Conservation (phyloP, 1,284 basidiomycete genomes). For the Cryptococcus sp. region DNA sequence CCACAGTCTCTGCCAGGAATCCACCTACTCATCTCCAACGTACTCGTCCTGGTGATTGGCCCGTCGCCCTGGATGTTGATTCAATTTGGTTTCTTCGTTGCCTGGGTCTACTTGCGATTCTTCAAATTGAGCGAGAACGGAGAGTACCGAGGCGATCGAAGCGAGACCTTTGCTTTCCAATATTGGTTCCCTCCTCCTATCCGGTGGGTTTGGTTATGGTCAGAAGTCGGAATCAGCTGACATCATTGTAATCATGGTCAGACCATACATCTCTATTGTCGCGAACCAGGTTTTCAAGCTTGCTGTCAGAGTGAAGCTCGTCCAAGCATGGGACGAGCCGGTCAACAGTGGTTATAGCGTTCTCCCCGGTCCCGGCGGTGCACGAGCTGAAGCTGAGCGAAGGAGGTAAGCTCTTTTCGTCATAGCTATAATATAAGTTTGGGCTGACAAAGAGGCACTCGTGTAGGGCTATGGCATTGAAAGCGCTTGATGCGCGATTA, state of each 20-base stretch:
- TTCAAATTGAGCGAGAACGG: constrained; percentile 77
- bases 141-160: constrained; percentile 73
- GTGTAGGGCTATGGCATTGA: constrained; percentile 81
- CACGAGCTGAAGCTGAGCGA: constrained; percentile 90
- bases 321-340: constrained; percentile 74
- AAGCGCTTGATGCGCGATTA: constrained; percentile 90
- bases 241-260: constrained; percentile 53
- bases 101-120: constrained; percentile 94
- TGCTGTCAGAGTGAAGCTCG: constrained; percentile 63
- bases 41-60: constrained; percentile 83
- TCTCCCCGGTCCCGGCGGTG: constrained; percentile 73
- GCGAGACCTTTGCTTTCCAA: constrained; percentile 94
- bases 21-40: constrained; percentile 86
- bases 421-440: too few relatives aligned
- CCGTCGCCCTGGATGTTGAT: constrained; percentile 94
- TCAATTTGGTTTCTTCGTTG: constrained; percentile 96
- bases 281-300: constrained; percentile 70
- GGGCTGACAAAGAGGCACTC: neutral
- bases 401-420: constrained; percentile 63
- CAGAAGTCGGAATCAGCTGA: neutral
- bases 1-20: constrained; percentile 83
- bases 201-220: constrained; percentile 64
- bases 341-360: constrained; percentile 67
- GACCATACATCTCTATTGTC: constrained; percentile 61
- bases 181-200: constrained; percentile 95